Evolutionary conservation across 148 eudicot species (phyloP).

Genomic region (Diospyros lotus): DNA sequence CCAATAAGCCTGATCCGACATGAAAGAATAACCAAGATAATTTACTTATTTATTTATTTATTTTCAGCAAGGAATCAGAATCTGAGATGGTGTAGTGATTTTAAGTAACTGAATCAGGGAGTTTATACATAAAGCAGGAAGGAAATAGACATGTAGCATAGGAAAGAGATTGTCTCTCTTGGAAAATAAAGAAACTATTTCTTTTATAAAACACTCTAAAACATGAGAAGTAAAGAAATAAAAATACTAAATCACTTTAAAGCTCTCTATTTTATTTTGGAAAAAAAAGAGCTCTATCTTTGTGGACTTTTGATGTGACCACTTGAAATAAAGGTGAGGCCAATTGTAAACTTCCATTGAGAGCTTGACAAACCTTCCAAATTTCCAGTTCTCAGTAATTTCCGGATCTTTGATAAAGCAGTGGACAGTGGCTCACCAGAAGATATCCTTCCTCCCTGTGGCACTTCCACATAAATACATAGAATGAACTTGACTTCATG

Average conservation of each 20-base stretch:
- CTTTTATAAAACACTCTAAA: background rate
- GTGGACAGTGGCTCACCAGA: constrained; percentile 41
- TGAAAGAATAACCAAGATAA: background rate
- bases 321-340: background rate
- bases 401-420: constrained; percentile 41
- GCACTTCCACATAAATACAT: constrained; percentile 2
- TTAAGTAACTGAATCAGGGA: background rate
- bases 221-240: background rate
- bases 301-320: background rate
- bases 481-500: background rate
- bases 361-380: constrained; percentile 39
- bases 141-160: background rate
- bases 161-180: background rate
- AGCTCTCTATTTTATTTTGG: background rate
- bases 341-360: background rate
- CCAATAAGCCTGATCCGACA: constrained; percentile 37
- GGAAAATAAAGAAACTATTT: background rate
- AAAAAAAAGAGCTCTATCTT: too few relatives aligned
- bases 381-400: constrained; percentile 36
- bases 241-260: too few relatives aligned
- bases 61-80: background rate
- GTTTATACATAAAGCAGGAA: background rate
- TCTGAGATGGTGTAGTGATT: background rate
- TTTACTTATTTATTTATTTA: too few relatives aligned
- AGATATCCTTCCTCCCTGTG: constrained; percentile 36